Evolutionary conservation across 1,139 yeast genomes (phyloP).

Genomic region (Geotrichum carabidarum): DNA sequence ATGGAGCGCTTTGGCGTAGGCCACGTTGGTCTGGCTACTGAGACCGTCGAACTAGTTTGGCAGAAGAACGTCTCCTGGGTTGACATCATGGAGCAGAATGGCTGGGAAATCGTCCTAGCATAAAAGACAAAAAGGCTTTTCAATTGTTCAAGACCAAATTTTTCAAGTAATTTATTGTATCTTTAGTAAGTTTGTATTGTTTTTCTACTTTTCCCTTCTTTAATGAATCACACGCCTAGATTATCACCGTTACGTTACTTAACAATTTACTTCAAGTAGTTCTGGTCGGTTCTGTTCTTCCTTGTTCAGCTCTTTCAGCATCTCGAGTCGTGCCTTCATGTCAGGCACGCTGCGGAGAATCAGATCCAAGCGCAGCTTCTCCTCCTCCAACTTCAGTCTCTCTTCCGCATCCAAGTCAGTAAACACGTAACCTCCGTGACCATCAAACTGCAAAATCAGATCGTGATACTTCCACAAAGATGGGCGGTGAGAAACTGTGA

Average conservation of each 20-base stretch:
- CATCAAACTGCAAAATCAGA: conserved; percentile 75
- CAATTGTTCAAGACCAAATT: too few species aligned
- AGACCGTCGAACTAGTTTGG: conserved; percentile 51
- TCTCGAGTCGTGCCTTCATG: conserved; percentile 55
- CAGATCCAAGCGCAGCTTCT: conserved; percentile 59
- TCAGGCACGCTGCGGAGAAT: conserved; percentile 61
- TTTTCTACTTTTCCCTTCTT: background rate
- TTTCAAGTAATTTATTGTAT: background rate
- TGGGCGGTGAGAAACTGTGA: conserved; percentile 89
- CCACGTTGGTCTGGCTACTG: conserved; percentile 43
- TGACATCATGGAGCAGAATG: conserved; percentile 31
- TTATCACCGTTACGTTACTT: too few species aligned
- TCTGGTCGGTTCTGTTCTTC: background rate
- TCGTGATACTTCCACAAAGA: conserved; percentile 92
- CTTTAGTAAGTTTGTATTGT: background rate
- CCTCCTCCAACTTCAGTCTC: conserved; percentile 66
- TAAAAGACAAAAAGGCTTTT: conserved; percentile 11
- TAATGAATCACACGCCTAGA: background rate
- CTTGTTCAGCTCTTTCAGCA: conserved; percentile 23
- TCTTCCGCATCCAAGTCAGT: conserved; percentile 64
- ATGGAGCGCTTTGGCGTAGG: conserved; percentile 46
- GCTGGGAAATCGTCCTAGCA: conserved; percentile 32
- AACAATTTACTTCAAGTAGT: too few species aligned
- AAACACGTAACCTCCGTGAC: conserved; percentile 70
- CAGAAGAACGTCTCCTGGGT: conserved; percentile 29